phyloP scores from a whole-genome alignment of 2,329 filamentous ascomycete genomes.

The Sporothrix pallida region DNA sequence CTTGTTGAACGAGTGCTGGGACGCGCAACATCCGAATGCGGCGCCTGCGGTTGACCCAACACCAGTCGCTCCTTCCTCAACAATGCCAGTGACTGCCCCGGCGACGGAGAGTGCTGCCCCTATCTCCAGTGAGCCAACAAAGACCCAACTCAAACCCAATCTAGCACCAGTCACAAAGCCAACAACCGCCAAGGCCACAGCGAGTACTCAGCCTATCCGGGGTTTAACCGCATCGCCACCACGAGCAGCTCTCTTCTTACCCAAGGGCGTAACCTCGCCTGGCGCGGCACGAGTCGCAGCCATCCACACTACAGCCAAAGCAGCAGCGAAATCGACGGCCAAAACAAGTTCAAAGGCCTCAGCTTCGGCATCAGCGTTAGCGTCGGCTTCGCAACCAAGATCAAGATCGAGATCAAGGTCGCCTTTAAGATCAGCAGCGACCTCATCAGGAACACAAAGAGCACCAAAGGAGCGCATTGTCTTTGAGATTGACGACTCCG shows the following conservation, averaged over 20 bases:
- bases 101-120: background rate
- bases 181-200: no score
- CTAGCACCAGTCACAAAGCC: background rate
- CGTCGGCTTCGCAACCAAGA: background rate
- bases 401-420: no score
- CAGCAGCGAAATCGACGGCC: conserved; percentile 13
- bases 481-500: conserved; percentile 37
- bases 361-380: background rate
- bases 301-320: background rate
- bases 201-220: background rate
- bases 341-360: background rate
- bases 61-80: background rate
- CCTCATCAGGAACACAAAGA: conserved; percentile 26
- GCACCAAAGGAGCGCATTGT: conserved; percentile 41
- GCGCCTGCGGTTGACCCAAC: background rate
- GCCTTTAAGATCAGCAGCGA: conserved; percentile 27
- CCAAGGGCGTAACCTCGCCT: background rate
- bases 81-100: background rate
- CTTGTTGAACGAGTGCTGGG: conserved; percentile 73
- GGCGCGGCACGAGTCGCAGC: background rate
- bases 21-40: conserved; percentile 18
- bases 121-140: background rate
- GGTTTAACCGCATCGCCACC: background rate
- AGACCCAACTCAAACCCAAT: background rate
- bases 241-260: background rate